phyloP scores from a whole-genome alignment of 352 stramenopile genomes.

The Phytophthora hybrid region DNA sequence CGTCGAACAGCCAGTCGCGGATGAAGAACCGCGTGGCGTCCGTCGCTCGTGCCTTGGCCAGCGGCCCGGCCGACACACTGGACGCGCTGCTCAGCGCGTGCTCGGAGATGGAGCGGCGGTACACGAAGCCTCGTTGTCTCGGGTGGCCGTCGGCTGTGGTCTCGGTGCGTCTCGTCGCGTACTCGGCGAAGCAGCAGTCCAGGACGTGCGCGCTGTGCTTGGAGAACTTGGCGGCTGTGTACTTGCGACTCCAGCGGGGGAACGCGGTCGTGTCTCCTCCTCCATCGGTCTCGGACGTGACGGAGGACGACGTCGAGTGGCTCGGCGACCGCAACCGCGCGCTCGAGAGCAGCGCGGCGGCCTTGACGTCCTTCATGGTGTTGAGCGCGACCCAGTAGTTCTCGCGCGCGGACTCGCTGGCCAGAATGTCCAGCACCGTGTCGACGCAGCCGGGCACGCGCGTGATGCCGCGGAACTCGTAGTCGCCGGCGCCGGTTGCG shows the following conservation, averaged over 20 bases:
- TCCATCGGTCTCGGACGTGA: slow-evolving; percentile 47
- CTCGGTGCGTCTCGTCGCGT: slow-evolving; percentile 46
- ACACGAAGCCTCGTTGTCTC: slow-evolving; percentile 66
- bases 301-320: slow-evolving; percentile 36
- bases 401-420: slow-evolving; percentile 65
- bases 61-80: slow-evolving; percentile 43
- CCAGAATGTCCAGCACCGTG: slow-evolving; percentile 62
- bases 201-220: slow-evolving; percentile 65
- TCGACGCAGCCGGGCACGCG: slow-evolving; percentile 68
- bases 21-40: slow-evolving; percentile 59
- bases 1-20: slow-evolving; percentile 77
- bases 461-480: slow-evolving; percentile 77
- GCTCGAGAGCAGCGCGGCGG: slow-evolving; percentile 55
- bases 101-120: slow-evolving; percentile 77
- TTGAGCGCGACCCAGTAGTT: slow-evolving; percentile 81
- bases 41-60: slow-evolving; percentile 48
- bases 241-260: slow-evolving; percentile 75
- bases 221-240: slow-evolving; percentile 63
- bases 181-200: slow-evolving; percentile 75
- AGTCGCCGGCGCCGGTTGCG: slow-evolving; percentile 30
- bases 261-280: slow-evolving; percentile 40
- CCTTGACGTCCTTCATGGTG: slow-evolving; percentile 67
- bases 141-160: slow-evolving; percentile 38
- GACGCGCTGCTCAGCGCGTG: slow-evolving; percentile 52
- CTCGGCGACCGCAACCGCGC: slow-evolving; percentile 40